Conservation (phyloP, 2,329 filamentous ascomycete genomes). For the Cordyceps cateniannulata region DNA sequence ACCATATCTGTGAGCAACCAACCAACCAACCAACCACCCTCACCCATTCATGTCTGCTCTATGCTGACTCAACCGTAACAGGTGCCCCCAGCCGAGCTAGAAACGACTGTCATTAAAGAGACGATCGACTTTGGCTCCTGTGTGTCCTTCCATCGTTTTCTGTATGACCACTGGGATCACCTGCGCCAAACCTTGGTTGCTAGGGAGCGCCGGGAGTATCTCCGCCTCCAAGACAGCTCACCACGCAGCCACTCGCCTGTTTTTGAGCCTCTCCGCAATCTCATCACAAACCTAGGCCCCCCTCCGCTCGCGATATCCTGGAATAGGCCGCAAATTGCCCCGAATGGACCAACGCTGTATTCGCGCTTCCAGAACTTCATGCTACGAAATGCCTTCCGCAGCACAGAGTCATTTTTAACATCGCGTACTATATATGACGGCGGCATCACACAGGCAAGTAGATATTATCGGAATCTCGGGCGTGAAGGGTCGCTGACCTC, state of each 20-base stretch:
- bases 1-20: slow-evolving; percentile 55
- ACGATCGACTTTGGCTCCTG: slow-evolving; percentile 66
- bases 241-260: slow-evolving; percentile 47
- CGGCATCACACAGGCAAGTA: slow-evolving; percentile 56
- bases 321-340: slow-evolving; percentile 60
- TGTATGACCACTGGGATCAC: slow-evolving; percentile 68
- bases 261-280: slow-evolving; percentile 52
- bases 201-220: slow-evolving; percentile 50
- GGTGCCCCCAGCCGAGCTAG: slow-evolving; percentile 43
- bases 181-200: slow-evolving; percentile 58
- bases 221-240: slow-evolving; percentile 48
- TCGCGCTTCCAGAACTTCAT: slow-evolving; percentile 68
- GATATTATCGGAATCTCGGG: not conserved
- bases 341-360: slow-evolving; percentile 57
- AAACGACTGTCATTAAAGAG: slow-evolving; percentile 36
- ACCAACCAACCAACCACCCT: slow-evolving; percentile 7
- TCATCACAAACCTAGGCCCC: slow-evolving; percentile 61
- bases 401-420: slow-evolving; percentile 57
- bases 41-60: slow-evolving; percentile 14
- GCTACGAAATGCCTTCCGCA: slow-evolving; percentile 61
- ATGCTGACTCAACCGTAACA: slow-evolving; percentile 14
- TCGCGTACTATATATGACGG: slow-evolving; percentile 63
- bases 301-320: slow-evolving; percentile 63
- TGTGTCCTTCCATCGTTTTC: slow-evolving; percentile 59
- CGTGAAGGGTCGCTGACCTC: slow-evolving; percentile 14